Conservation (phyloP, 768 basidiomycete species). For the Lactarius akahatsu region DNA sequence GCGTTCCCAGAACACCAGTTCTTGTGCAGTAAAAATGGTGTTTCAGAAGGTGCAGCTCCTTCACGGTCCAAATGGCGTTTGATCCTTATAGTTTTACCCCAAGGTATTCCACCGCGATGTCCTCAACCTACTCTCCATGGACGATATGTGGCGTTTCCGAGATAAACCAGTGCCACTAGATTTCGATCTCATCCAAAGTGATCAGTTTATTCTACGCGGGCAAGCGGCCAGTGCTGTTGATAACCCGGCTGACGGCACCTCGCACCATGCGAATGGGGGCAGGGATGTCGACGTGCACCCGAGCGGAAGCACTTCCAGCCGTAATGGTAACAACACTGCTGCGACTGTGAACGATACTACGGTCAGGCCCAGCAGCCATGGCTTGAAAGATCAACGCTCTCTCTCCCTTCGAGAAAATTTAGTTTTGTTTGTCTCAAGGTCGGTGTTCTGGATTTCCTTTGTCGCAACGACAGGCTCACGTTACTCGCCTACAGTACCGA, state of each 20-base stretch:
- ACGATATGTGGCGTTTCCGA: conserved; percentile 95
- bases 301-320: conserved; percentile 29
- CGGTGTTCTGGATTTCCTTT: conserved; percentile 23
- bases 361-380: conserved; percentile 24
- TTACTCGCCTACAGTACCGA: conserved; percentile 57
- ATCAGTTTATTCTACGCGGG: conserved; percentile 50
- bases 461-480: conserved; percentile 5
- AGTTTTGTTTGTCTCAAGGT: conserved; percentile 85
- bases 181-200: conserved; percentile 70
- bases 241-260: conserved; percentile 32
- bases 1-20: conserved; percentile 40
- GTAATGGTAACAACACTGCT: conserved; percentile 19
- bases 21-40: conserved; percentile 61
- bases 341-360: conserved; percentile 8
- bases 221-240: conserved; percentile 20
- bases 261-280: conserved; percentile 27
- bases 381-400: conserved; percentile 80
- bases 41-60: conserved; percentile 73
- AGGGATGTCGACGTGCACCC: conserved; percentile 8
- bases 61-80: background rate
- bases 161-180: conserved; percentile 84
- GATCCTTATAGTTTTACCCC: background rate
- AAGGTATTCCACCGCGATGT: conserved; percentile 92
- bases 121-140: conserved; percentile 84
- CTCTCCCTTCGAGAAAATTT: conserved; percentile 80